A percentile compares a stretch with the other conserved stretches of the same genome.
Conservation (phyloP, 2,329 filamentous ascomycete species). For the Colletotrichum falcatum region DNA sequence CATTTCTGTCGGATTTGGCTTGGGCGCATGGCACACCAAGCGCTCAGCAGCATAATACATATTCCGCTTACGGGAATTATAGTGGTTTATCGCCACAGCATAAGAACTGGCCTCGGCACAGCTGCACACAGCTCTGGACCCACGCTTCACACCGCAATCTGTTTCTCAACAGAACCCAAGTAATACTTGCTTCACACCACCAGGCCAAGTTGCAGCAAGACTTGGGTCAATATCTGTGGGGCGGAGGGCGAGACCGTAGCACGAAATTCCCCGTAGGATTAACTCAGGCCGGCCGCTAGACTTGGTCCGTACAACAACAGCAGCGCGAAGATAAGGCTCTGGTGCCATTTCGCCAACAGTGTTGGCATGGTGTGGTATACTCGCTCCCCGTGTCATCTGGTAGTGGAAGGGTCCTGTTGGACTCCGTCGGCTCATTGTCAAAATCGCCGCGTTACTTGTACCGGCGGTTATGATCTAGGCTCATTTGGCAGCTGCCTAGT, state of each 20-base stretch:
- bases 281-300: background rate
- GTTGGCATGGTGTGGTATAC: background rate
- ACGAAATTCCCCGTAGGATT: background rate
- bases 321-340: no score
- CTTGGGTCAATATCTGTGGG: background rate
- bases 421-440: background rate
- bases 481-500: background rate
- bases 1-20: background rate
- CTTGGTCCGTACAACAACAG: background rate
- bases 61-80: background rate
- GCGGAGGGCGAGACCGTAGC: background rate
- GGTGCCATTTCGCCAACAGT: background rate
- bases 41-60: background rate
- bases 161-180: background rate
- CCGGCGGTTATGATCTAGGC: background rate
- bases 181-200: background rate
- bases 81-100: background rate
- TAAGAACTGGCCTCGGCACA: background rate
- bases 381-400: background rate
- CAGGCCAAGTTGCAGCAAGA: background rate
- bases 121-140: background rate
- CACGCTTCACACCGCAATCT: background rate
- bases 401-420: background rate
- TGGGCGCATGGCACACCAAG: constrained; percentile 3
- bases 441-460: no score